phyloP scores from a whole-genome alignment of 257 asterid genomes.

The Osmanthus fragrans region DNA sequence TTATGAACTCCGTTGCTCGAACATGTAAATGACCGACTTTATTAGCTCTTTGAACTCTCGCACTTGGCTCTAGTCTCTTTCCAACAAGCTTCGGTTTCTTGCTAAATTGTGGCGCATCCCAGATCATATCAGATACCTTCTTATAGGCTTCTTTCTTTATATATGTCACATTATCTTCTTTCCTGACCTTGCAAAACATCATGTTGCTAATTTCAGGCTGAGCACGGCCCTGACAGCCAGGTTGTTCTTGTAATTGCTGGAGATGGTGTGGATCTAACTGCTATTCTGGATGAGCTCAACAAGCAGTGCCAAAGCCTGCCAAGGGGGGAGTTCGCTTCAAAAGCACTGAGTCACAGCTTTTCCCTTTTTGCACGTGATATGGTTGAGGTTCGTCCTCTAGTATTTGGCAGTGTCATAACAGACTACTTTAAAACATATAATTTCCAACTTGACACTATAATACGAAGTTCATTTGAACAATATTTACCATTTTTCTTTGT shows the following conservation, averaged over 20 bases:
- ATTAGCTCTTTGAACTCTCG: too few species aligned
- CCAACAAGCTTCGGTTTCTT: too few species aligned
- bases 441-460: background rate
- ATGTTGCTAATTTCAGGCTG: slow-evolving; percentile 65
- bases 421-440: background rate
- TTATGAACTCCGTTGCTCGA: too few species aligned
- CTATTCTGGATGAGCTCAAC: slow-evolving; percentile 67
- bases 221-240: slow-evolving; percentile 99
- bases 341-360: slow-evolving; percentile 91
- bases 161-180: background rate
- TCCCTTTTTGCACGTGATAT: slow-evolving; percentile 79
- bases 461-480: background rate
- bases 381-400: slow-evolving; percentile 66
- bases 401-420: background rate
- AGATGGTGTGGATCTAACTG: slow-evolving; percentile 67
- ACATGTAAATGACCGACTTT: too few species aligned
- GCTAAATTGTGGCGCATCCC: too few species aligned
- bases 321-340: slow-evolving; percentile 78
- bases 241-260: slow-evolving; percentile 94
- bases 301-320: slow-evolving; percentile 88
- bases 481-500: background rate
- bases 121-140: too few species aligned
- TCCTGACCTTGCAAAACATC: slow-evolving; percentile 13
- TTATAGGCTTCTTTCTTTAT: background rate
- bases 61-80: too few species aligned